These are phyloP conservation scores for Cercospora canescens DNA, from an alignment of 2,329 filamentous ascomycete species.

Conservation along the genomic window DNA sequence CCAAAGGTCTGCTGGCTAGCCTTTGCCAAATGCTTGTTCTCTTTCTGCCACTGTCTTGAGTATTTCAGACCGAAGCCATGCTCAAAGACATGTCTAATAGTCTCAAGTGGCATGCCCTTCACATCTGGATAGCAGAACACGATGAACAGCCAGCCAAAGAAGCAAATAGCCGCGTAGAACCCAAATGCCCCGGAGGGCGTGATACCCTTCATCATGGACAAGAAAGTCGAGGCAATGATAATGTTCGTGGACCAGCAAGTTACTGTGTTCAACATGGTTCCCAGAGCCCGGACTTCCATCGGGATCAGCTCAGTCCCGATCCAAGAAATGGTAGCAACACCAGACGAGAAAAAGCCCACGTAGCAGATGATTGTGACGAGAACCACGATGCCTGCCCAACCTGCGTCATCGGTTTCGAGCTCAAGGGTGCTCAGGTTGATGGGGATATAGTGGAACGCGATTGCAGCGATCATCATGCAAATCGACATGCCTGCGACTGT, in stretches of 20 bases:
- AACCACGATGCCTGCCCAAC: constrained; percentile 40
- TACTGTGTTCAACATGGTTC: constrained; percentile 51
- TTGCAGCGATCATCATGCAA: constrained; percentile 44
- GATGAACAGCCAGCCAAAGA: constrained; percentile 49
- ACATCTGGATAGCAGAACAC: constrained; percentile 56
- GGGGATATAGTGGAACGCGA: constrained; percentile 50
- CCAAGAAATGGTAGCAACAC: constrained; percentile 52
- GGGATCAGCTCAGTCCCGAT: constrained; percentile 50
- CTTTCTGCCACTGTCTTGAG: constrained; percentile 38
- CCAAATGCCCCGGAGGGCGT: constrained; percentile 54
- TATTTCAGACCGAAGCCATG: constrained; percentile 49
- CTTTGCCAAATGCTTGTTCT: constrained; percentile 36
- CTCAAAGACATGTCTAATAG: constrained; percentile 53
- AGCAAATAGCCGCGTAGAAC: constrained; percentile 54
- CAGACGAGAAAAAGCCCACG: constrained; percentile 47
- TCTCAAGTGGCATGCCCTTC: constrained; percentile 57
- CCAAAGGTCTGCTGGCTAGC: constrained; percentile 25
- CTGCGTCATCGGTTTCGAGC: constrained; percentile 37
- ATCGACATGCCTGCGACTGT: constrained; percentile 49
- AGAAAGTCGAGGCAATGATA: constrained; percentile 53
- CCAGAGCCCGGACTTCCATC: constrained; percentile 51
- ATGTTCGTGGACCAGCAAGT: constrained; percentile 49
- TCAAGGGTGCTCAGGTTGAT: constrained; percentile 45
- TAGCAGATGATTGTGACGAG: constrained; percentile 48
- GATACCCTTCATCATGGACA: constrained; percentile 52